A percentile compares a stretch with the other conserved stretches of the same genome.
These are phyloP conservation scores for Phellopilus nigrolimitatus DNA, from an alignment of 1,284 basidiomycete genomes.

Conservation along the genomic window DNA sequence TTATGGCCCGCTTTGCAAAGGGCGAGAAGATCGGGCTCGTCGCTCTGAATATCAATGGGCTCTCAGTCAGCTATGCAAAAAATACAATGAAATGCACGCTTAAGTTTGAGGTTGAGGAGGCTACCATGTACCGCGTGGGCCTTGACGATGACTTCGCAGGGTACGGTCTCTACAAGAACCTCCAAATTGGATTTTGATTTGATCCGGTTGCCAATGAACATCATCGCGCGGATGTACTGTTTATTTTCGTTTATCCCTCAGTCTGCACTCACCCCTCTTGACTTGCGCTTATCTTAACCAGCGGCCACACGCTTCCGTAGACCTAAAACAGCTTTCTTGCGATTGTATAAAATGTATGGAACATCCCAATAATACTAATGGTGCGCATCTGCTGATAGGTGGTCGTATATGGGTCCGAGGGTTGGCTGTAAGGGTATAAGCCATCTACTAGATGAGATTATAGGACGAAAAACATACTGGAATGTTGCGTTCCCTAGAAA, in stretches of 20 bases:
- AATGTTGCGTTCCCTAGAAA: constrained; percentile 22
- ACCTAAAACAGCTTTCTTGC: not conserved
- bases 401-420: constrained; percentile 24
- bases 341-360: not conserved
- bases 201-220: too few species aligned
- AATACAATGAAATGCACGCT: constrained; percentile 38
- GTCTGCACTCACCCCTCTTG: not conserved
- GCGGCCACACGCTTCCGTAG: not conserved
- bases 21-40: constrained; percentile 32
- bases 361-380: constrained; percentile 9
- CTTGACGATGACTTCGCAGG: constrained; percentile 6
- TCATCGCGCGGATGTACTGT: too few species aligned
- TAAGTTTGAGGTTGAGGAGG: constrained; percentile 36
- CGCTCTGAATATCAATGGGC: constrained; percentile 30
- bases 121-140: not conserved
- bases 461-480: constrained; percentile 16
- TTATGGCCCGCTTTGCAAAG: constrained; percentile 30
- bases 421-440: constrained; percentile 14
- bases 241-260: too few species aligned
- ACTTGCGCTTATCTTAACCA: not conserved
- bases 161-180: not conserved
- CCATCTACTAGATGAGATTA: not conserved
- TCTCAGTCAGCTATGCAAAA: constrained; percentile 38
- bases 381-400: constrained; percentile 18
- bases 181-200: not conserved